A percentile compares a stretch with the other conserved stretches of the same genome.
Evolutionary conservation across 2,329 filamentous ascomycete species (phyloP).

Genomic region (Lasiodiplodia citricola): DNA sequence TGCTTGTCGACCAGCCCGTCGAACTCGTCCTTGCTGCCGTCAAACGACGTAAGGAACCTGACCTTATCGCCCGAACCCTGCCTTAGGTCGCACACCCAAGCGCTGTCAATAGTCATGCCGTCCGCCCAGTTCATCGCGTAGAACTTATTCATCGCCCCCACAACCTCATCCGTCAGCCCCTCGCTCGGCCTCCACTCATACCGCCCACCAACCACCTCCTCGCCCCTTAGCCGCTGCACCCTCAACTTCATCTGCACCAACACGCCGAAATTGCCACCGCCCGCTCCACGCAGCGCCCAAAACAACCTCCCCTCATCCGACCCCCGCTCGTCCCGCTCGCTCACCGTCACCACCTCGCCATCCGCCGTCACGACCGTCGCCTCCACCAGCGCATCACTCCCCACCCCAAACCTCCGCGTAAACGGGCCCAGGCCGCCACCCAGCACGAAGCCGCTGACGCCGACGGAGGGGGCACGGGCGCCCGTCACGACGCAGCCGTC

Average conservation of each 20-base stretch:
- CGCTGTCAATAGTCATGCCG: not conserved
- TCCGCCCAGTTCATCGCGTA: not conserved
- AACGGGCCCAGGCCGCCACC: conserved; percentile 47
- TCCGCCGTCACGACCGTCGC: conserved; percentile 42
- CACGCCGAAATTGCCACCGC: conserved; percentile 50
- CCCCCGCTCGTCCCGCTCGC: conserved; percentile 28
- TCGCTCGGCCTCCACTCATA: not conserved
- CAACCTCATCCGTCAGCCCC: not conserved
- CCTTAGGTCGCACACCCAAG: not conserved
- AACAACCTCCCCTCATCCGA: conserved; percentile 41
- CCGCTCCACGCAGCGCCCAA: conserved; percentile 49
- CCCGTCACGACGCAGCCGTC: not conserved
- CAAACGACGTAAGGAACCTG: not conserved
- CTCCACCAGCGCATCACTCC: conserved; percentile 43
- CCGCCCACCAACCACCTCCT: not conserved
- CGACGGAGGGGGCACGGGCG: not conserved
- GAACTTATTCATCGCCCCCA: not conserved
- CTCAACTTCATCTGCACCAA: not conserved
- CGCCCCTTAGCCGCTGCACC: not conserved
- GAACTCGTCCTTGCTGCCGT: not conserved
- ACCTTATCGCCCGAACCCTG: not conserved
- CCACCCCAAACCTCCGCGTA: conserved; percentile 44
- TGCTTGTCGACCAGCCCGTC: not conserved
- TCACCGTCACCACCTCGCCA: conserved; percentile 32
- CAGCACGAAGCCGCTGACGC: conserved; percentile 45